Conservation (phyloP, 2,329 filamentous ascomycete genomes). For the Dothiorella sarmentorum region DNA sequence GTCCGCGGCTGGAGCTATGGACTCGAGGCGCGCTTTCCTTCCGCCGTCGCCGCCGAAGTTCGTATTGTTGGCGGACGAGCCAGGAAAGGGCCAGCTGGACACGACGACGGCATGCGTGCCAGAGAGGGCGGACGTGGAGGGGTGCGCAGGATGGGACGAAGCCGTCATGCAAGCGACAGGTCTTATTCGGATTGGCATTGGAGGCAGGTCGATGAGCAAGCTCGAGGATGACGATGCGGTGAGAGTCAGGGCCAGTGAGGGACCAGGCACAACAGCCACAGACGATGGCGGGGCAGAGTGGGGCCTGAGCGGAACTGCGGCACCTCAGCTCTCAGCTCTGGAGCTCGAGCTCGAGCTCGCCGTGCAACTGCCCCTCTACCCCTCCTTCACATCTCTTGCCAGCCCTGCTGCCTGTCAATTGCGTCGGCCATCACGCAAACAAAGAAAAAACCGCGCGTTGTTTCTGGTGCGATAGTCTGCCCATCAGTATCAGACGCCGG, state of each 20-base stretch:
- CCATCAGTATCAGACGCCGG: not conserved
- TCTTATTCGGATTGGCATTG: not conserved
- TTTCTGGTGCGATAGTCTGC: not conserved
- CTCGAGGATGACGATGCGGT: constrained; percentile 3
- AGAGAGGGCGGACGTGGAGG: not conserved
- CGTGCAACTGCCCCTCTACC: not conserved
- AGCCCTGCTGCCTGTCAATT: no score
- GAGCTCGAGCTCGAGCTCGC: not conserved
- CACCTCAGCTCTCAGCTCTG: not conserved
- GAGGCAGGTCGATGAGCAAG: not conserved
- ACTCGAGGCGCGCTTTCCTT: no score
- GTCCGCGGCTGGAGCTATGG: no score
- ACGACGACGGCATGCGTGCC: not conserved
- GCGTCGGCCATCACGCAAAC: not conserved
- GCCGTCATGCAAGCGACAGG: not conserved
- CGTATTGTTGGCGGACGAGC: not conserved
- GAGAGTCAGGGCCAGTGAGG: constrained; percentile 1
- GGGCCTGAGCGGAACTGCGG: constrained; percentile 11
- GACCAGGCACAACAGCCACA: constrained; percentile 10
- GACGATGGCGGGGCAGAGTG: constrained; percentile 2
- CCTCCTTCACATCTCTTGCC: not conserved
- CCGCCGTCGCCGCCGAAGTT: no score
- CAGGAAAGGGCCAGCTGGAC: no score
- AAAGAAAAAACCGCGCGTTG: not conserved
- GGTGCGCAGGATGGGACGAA: not conserved